Conservation (phyloP, 192 early-diverging fungal species). For the Cetraspora pellucida region DNA sequence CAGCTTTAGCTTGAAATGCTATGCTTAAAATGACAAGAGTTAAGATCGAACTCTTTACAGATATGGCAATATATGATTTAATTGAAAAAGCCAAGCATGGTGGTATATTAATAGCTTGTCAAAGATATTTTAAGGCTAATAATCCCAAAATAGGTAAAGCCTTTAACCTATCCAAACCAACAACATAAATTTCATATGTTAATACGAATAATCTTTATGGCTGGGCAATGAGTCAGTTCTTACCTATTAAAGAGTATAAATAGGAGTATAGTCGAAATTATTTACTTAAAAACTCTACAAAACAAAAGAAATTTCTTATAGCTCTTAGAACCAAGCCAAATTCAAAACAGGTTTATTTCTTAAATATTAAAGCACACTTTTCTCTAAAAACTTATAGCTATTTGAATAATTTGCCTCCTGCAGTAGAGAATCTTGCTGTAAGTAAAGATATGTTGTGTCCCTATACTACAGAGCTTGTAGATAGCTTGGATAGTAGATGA, state of each 20-base stretch:
- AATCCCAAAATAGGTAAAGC: neutral
- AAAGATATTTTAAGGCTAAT: constrained; percentile 24
- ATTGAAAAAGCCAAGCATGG: neutral
- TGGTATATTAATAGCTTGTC: neutral
- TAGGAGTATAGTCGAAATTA: neutral
- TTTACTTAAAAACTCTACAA: neutral
- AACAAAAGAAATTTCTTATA: constrained; percentile 10
- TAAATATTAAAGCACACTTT: constrained; percentile 4
- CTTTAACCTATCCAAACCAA: constrained; percentile 1
- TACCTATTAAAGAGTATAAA: constrained; percentile 21
- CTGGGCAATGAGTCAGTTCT: constrained; percentile 1
- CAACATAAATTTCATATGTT: too few relatives aligned
- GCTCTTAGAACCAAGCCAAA: constrained; percentile 1
- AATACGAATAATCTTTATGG: constrained; percentile 6
- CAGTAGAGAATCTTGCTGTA: neutral
- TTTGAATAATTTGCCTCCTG: neutral
- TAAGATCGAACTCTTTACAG: too few relatives aligned
- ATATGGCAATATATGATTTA: constrained; percentile 21
- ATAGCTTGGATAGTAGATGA: neutral
- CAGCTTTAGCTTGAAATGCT: too few relatives aligned
- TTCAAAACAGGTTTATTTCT: neutral
- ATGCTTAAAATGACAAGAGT: too few relatives aligned
- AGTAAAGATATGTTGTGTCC: too few relatives aligned
- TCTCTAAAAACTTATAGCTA: neutral
- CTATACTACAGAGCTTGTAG: too few relatives aligned